phyloP scores from a whole-genome alignment of 2,329 filamentous ascomycete species.

The Hypoxylon sp. region DNA sequence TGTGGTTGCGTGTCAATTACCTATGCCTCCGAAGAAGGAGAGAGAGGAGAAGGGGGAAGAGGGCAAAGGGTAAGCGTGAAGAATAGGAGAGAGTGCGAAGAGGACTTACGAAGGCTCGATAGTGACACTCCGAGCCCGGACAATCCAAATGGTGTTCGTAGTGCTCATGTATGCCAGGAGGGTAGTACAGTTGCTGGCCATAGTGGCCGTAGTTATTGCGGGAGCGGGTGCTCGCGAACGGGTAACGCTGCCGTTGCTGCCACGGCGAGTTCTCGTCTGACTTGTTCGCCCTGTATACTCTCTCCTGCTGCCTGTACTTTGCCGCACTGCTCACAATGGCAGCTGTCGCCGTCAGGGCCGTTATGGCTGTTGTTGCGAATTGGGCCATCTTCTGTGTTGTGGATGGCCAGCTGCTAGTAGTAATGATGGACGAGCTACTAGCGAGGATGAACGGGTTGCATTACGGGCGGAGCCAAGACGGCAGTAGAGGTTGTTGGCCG shows the following conservation, averaged over 20 bases:
- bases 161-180: constrained; percentile 36
- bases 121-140: constrained; percentile 45
- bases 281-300: constrained; percentile 8
- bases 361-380: constrained; percentile 28
- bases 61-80: background rate
- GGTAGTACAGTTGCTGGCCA: constrained; percentile 29
- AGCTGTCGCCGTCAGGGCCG: constrained; percentile 28
- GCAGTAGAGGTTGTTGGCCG: background rate
- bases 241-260: constrained; percentile 7
- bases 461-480: constrained; percentile 4
- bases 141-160: constrained; percentile 42
- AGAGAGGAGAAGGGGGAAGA: background rate
- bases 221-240: constrained; percentile 18
- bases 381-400: constrained; percentile 21
- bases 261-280: constrained; percentile 31
- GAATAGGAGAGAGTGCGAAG: background rate
- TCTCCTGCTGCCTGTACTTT: constrained; percentile 22
- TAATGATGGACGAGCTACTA: background rate
- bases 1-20: constrained; percentile 14
- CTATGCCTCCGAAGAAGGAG: background rate
- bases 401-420: constrained; percentile 1
- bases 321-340: constrained; percentile 28
- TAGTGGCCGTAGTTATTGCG: constrained; percentile 25
- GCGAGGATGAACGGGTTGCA: constrained; percentile 9
- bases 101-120: constrained; percentile 47